A percentile compares a stretch with the other conserved stretches of the same genome.
Evolutionary conservation across 179 eudicot species (phyloP).

Genomic region (Patellifolia procumbens): DNA sequence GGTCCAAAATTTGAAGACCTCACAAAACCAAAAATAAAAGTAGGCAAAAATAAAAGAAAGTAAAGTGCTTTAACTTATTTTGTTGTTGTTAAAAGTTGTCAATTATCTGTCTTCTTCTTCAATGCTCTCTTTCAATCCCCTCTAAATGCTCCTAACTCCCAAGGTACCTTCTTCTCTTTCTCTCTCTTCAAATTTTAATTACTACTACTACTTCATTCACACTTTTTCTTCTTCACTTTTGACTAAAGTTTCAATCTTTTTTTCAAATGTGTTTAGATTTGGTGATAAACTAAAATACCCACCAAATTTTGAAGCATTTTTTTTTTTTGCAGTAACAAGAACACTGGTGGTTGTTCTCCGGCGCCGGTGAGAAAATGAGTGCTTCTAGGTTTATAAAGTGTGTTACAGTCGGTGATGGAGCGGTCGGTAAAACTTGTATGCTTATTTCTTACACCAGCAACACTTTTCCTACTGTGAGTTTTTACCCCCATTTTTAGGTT

Average conservation of each 20-base stretch:
- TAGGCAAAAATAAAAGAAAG: background rate
- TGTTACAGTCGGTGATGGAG: constrained; percentile 52
- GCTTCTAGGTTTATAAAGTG: constrained; percentile 50
- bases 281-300: constrained; percentile 7
- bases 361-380: constrained; percentile 34
- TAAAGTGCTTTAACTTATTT: background rate
- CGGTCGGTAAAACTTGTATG: constrained; percentile 55
- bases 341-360: constrained; percentile 14
- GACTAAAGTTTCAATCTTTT: constrained; percentile 7
- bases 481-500: background rate
- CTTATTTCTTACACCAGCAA: constrained; percentile 52
- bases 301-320: background rate
- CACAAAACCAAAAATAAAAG: background rate
- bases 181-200: background rate
- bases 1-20: constrained; percentile 24
- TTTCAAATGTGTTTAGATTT: constrained; percentile 13
- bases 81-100: constrained; percentile 1
- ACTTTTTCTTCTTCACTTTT: constrained; percentile 19
- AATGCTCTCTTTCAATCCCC: constrained; percentile 16
- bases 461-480: constrained; percentile 48
- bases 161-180: constrained; percentile 14
- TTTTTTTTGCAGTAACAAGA: too few relatives aligned
- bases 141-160: constrained; percentile 11
- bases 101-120: constrained; percentile 25
- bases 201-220: constrained; percentile 19